Evolutionary conservation across 352 stramenopile species (phyloP).

Genomic region (Globisporangium nagaii): DNA sequence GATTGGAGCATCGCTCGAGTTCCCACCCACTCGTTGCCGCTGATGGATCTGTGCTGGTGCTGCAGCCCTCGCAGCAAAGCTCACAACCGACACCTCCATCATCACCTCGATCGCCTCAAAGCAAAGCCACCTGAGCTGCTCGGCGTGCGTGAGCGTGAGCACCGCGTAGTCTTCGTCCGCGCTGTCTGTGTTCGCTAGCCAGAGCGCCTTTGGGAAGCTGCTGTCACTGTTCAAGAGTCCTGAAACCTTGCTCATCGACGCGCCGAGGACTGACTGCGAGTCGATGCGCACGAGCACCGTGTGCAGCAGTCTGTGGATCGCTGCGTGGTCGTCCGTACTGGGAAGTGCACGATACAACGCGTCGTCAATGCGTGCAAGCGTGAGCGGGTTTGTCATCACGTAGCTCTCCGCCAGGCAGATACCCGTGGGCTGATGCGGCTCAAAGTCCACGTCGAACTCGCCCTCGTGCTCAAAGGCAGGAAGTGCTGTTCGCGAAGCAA

Average conservation of each 20-base stretch:
- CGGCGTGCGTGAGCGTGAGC: slow-evolving; percentile 16
- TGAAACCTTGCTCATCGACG: slow-evolving; percentile 23
- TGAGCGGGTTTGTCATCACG: slow-evolving; percentile 27
- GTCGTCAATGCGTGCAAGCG: slow-evolving; percentile 18
- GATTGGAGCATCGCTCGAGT: background rate
- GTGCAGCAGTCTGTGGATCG: slow-evolving; percentile 7
- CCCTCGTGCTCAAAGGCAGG: slow-evolving; percentile 10
- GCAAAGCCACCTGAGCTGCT: slow-evolving; percentile 25
- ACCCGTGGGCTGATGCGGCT: slow-evolving; percentile 22
- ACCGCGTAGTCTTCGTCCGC: slow-evolving; percentile 22
- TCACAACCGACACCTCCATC: slow-evolving; percentile 33
- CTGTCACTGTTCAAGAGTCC: slow-evolving; percentile 17
- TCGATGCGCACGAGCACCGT: slow-evolving; percentile 22
- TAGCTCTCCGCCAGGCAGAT: slow-evolving; percentile 30
- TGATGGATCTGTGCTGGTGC: no score
- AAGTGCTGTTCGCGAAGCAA: background rate
- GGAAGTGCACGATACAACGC: slow-evolving; percentile 5
- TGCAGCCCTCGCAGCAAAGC: slow-evolving; percentile 15
- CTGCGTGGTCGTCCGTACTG: background rate
- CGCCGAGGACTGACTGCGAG: slow-evolving; percentile 24
- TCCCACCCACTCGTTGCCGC: background rate
- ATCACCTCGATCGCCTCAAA: slow-evolving; percentile 29
- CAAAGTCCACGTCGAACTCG: slow-evolving; percentile 35
- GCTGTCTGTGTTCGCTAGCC: slow-evolving; percentile 16
- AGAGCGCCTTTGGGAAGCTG: slow-evolving; percentile 29